phyloP scores from a whole-genome alignment of 2,329 filamentous ascomycete species.

The Aspergillus carbonarius region DNA sequence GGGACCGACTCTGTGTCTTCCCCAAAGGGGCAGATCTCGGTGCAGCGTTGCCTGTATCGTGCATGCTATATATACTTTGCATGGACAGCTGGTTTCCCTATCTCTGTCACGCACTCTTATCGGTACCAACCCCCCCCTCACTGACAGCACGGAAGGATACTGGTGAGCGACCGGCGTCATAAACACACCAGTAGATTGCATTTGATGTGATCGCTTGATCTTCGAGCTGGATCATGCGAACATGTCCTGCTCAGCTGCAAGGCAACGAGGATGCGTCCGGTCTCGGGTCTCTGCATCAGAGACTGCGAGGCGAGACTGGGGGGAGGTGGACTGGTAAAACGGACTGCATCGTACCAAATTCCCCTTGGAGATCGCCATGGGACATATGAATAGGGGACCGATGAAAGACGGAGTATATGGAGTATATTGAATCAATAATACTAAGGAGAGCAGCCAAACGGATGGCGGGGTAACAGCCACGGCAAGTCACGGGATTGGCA shows the following conservation, averaged over 20 bases:
- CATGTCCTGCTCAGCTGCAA: background rate
- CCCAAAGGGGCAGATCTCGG: background rate
- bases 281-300: background rate
- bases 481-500: constrained; percentile 21
- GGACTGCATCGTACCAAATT: background rate
- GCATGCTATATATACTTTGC: background rate
- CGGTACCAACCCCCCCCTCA: background rate
- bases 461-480: constrained; percentile 17
- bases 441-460: background rate
- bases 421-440: too few species aligned
- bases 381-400: background rate
- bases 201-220: constrained; percentile 3
- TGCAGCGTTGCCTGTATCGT: background rate
- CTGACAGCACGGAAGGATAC: background rate
- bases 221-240: constrained; percentile 2
- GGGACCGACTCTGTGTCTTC: background rate
- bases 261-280: background rate
- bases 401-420: too few species aligned
- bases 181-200: background rate
- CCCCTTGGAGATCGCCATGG: background rate
- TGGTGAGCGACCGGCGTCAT: background rate
- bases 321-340: background rate
- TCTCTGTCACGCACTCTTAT: background rate
- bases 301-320: background rate
- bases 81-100: background rate